Conservation (phyloP, 768 basidiomycete genomes). For the Hericium rajendrae region DNA sequence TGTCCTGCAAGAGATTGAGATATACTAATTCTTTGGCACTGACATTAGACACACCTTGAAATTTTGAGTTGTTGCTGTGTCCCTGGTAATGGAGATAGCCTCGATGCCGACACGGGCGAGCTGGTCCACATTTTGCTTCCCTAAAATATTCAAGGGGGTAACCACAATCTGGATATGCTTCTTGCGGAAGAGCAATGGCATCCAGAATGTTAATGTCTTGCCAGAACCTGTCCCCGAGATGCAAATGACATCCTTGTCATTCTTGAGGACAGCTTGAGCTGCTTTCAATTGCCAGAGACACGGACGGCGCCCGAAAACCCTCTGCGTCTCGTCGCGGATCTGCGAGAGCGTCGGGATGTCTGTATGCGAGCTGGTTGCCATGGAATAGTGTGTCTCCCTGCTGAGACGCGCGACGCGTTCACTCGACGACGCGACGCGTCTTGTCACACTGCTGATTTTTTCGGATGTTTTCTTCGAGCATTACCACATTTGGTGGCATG, state of each 20-base stretch:
- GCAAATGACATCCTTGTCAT: not conserved
- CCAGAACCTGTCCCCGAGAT: not conserved
- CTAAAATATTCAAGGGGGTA: not conserved
- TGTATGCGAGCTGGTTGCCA: no score
- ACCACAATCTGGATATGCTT: not conserved
- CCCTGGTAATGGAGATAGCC: not conserved
- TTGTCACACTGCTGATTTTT: no score
- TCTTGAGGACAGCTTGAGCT: not conserved
- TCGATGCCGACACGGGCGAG: not conserved
- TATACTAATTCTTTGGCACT: not conserved
- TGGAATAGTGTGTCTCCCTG: no score
- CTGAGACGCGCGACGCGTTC: no score
- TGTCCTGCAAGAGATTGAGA: conserved; percentile 15
- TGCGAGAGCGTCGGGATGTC: not conserved
- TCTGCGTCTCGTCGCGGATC: not conserved
- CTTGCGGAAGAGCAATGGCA: not conserved
- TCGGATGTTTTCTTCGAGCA: no score
- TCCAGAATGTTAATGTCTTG: not conserved
- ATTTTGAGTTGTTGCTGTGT: not conserved
- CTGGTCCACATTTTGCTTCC: conserved; percentile 2
- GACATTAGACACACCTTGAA: not conserved
- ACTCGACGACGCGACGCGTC: no score
- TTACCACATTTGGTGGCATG: no score
- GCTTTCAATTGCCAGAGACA: not conserved
- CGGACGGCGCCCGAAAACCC: not conserved